Base-by-base conservation (phyloP, 306 rosid genomes). In the Mimosa bimucronata region DNA sequence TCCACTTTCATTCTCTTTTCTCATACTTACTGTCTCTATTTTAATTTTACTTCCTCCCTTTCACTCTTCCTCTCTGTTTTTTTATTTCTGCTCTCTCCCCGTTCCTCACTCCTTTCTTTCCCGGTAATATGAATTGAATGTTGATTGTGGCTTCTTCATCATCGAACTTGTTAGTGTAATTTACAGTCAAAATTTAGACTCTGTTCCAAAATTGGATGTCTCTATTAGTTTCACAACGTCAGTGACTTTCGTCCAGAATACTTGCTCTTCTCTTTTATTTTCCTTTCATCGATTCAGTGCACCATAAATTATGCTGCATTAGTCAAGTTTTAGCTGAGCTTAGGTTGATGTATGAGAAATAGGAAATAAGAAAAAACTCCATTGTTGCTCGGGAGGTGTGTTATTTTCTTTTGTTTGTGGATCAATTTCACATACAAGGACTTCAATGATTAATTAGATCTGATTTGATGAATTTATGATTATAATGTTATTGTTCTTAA, bases 101-200 rank as follows among this genome's bases (percentile, higher is more conserved):
- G 9, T 16, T 18, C n/a, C 21, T 2, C 21, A 3, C 23, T 18
- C 25, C 23, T 38, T 19, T 38, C 8, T 37, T 66, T 4, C 29
- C 11, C 9, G 29, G 4, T 69, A 9, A 15, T 80, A 25, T 29
- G 40, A 21, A 37, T 64, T 45, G 69, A 57, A 41, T 42, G 45
- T 53, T 60, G 41, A 44, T 65, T 65, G 73, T 68, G 74, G 18
- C 1, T 72, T 55, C 30, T 71, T 50, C 11, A 18, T 26, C 19
- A 19, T 65, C 7, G 77, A 55, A 28, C 26, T 50, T 68, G 13
- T 6, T 2, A 70, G 44, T 69, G 44, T 78, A 62, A 38, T 78
- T 82, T n/a, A 58, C 37, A 71, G 61, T 64, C 61, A n/a, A 28
- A 13, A 57, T 72, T 23, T 5, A 16, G 25, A 16, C 50, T 45